Evolutionary conservation across 2,329 filamentous ascomycete genomes (phyloP), one percentile per base, ranked within the genome.

Genomic region (Scytalidium sp.): DNA sequence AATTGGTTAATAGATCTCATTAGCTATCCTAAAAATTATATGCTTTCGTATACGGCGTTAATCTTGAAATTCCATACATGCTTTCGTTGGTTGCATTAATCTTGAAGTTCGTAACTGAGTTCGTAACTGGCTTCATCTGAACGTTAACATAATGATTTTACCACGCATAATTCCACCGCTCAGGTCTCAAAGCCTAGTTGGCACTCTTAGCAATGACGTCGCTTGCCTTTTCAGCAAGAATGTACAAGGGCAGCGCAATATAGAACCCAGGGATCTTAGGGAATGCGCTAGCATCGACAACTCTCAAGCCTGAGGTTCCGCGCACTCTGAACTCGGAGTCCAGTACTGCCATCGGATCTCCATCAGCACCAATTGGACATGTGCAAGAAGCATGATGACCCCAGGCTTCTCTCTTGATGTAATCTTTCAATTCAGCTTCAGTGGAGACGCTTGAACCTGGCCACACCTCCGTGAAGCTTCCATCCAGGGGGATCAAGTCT

Each of bases 251-350:
- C 2, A 77, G 61, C 4, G 73, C 71, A 20, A 76, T 71, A 56
- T 77, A 81, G 47, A 69, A 76, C 53, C 79, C 80, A 1, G 69
- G 69, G 25, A 69, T 79, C 49, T 70, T 70, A 1, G 79, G 78
- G 49, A 79, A 85, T 1, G 78, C 71, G 20, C 72, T 77, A 1
- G 80, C 82, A 66, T 86, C 81, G 0, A 85, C 81, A 2, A 86
- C 81, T 22, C 83, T 69, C 45, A 87, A 61, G 0, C 76, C 75
- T 1, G 70, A 63, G 0, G 81, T 75, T 0, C 80, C 80, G 8
- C 76, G 68, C 1, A 87, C 82, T 11, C 73, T 69, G 61, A 85
- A 83, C 45, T 77, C 66, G 0, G 69, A 70, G 59, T 85, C 78
- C 45, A 85, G 61, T 2, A 83, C 80, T 8, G 79, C 79, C 58